phyloP scores from a whole-genome alignment of 257 asterid species.

The Fraxinus anomala region DNA sequence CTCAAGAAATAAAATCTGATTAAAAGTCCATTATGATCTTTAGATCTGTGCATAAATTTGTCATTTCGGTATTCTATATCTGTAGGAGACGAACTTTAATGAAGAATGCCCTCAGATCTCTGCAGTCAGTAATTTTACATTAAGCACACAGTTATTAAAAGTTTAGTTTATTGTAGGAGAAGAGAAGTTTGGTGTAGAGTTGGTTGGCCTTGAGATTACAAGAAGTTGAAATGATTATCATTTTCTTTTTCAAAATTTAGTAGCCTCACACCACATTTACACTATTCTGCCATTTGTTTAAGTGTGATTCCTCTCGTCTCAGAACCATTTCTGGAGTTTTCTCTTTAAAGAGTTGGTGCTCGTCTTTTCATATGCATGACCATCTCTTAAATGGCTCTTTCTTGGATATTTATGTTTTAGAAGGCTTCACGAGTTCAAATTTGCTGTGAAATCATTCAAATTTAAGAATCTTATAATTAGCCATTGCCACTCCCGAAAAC shows the following conservation, averaged over 20 bases:
- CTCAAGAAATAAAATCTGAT: not conserved
- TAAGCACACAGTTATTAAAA: not conserved
- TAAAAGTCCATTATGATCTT: not conserved
- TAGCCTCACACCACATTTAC: not conserved
- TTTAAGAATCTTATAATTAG: not conserved
- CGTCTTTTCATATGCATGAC: not conserved
- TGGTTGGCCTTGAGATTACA: not conserved
- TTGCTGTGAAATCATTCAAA: not conserved
- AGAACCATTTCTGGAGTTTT: not conserved
- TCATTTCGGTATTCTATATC: not conserved
- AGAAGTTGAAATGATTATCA: not conserved
- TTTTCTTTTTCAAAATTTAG: not conserved
- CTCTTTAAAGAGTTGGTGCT: not conserved
- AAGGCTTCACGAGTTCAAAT: not conserved
- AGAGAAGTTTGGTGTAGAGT: not conserved
- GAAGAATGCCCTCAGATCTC: not conserved
- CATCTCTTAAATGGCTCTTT: not conserved
- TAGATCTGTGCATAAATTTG: not conserved
- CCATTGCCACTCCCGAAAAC: not conserved
- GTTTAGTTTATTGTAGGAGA: not conserved
- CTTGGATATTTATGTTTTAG: not conserved
- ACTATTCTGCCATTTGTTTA: not conserved
- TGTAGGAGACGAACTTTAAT: not conserved
- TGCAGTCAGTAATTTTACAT: not conserved
- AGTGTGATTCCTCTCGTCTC: not conserved